Conservation (phyloP, 768 basidiomycete genomes). For the Rhodotorula sphaerocarpa region DNA sequence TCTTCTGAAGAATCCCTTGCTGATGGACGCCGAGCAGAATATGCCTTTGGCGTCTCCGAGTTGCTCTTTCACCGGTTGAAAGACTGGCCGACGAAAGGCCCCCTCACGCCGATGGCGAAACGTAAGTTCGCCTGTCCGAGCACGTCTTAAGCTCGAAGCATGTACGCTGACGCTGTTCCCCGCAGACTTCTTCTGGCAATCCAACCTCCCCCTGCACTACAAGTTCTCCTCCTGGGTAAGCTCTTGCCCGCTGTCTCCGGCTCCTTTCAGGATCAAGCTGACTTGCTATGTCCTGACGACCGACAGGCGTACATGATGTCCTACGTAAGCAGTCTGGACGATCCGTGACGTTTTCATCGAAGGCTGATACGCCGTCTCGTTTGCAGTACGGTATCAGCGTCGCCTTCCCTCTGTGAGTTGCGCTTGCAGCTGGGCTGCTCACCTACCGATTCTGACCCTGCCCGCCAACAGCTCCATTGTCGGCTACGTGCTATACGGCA, state of each 20-base stretch:
- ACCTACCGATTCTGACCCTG: too few species aligned
- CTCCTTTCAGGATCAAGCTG: neutral
- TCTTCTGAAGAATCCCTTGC: neutral
- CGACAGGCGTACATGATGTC: conserved; percentile 50
- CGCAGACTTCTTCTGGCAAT: conserved; percentile 40
- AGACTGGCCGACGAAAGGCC: conserved; percentile 68
- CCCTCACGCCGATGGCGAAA: conserved; percentile 54
- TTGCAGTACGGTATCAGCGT: conserved; percentile 36
- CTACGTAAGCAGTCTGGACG: conserved; percentile 30
- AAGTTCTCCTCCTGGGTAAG: conserved; percentile 43
- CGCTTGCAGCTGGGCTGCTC: neutral
- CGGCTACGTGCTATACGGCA: conserved; percentile 22
- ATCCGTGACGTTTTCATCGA: too few species aligned
- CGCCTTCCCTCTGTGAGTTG: conserved; percentile 14
- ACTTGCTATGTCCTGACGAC: conserved; percentile 38
- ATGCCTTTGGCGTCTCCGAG: conserved; percentile 41
- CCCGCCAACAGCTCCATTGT: neutral
- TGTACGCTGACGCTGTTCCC: neutral
- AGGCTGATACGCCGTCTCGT: neutral
- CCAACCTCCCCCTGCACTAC: conserved; percentile 50
- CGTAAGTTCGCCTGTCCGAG: conserved; percentile 31
- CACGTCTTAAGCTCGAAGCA: neutral
- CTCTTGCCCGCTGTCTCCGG: neutral
- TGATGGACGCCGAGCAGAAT: too few species aligned
- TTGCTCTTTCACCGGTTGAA: conserved; percentile 76